Conservation (phyloP, 805 yeast species). For the Candida sithepensis region DNA sequence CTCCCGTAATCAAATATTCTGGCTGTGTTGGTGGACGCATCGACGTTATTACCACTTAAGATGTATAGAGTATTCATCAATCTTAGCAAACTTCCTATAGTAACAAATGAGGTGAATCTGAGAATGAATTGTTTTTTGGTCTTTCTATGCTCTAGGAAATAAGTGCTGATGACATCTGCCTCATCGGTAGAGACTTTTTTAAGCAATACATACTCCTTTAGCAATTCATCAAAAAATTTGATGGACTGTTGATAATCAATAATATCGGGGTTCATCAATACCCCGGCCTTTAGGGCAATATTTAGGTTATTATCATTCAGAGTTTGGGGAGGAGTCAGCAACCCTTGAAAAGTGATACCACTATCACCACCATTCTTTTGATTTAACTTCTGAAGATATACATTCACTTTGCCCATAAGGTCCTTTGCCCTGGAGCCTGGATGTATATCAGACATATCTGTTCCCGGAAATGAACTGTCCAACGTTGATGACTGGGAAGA, state of each 20-base stretch:
- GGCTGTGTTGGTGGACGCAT: not conserved
- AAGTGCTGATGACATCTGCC: slow-evolving; percentile 7
- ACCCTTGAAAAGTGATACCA: too few relatives aligned
- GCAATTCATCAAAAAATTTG: slow-evolving; percentile 1
- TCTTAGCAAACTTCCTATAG: slow-evolving; percentile 12
- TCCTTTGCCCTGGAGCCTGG: too few relatives aligned
- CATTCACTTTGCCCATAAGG: not conserved
- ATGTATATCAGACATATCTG: not conserved
- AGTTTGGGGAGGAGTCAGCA: not conserved
- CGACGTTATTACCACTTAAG: slow-evolving; percentile 5
- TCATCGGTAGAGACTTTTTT: slow-evolving; percentile 6
- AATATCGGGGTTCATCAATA: not conserved
- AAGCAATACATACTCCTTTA: slow-evolving; percentile 15
- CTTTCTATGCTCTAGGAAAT: slow-evolving; percentile 7
- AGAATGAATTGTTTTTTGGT: slow-evolving; percentile 8
- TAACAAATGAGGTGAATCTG: slow-evolving; percentile 9
- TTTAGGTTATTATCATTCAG: slow-evolving; percentile 8
- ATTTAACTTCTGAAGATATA: slow-evolving; percentile 2
- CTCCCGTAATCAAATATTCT: not conserved
- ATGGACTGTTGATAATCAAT: not conserved
- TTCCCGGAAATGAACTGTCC: not conserved
- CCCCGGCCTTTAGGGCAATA: slow-evolving; percentile 2
- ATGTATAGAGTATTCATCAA: slow-evolving; percentile 10
- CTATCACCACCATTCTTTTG: not conserved
- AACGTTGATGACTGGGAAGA: not conserved